phyloP scores from a whole-genome alignment of 108 stramenopile genomes.

The Cyclotella choctawhatcheeana region DNA sequence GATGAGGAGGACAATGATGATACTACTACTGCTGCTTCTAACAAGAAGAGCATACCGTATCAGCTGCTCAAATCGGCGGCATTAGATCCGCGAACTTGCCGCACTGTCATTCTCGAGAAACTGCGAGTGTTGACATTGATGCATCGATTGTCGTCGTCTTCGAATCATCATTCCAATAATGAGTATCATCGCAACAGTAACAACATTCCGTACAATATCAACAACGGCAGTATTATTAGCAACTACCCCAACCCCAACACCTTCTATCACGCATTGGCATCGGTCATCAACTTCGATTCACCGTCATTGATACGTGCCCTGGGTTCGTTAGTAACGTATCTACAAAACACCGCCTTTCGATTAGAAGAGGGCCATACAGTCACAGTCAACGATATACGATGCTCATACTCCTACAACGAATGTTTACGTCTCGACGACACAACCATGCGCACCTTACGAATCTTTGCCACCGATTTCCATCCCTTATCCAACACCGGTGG shows the following conservation, averaged over 20 bases:
- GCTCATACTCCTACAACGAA: constrained; percentile 52
- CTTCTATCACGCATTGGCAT: constrained; percentile 73
- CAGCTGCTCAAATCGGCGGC: constrained; percentile 72
- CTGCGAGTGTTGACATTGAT: constrained; percentile 71
- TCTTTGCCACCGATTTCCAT: constrained; percentile 85
- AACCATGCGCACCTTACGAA: constrained; percentile 74
- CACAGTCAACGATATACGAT: constrained; percentile 65
- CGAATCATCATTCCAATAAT: too few species aligned
- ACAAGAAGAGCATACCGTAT: constrained; percentile 60
- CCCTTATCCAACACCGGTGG: constrained; percentile 67
- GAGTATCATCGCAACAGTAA: too few species aligned
- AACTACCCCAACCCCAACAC: constrained; percentile 2
- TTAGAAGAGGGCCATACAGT: constrained; percentile 71
- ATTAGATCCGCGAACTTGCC: constrained; percentile 75
- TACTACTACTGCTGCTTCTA: neutral
- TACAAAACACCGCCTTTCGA: constrained; percentile 74
- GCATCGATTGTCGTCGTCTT: constrained; percentile 18
- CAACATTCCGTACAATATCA: too few species aligned
- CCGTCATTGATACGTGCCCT: constrained; percentile 71
- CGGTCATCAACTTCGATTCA: constrained; percentile 85
- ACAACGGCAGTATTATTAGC: neutral
- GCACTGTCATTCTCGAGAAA: constrained; percentile 70
- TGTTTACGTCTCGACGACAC: constrained; percentile 65
- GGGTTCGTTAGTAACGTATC: constrained; percentile 75
- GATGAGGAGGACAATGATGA: too few species aligned